These are phyloP conservation scores for Elasticomyces elasticus DNA, from an alignment of 495 filamentous ascomycete genomes.

Conservation along the genomic window DNA sequence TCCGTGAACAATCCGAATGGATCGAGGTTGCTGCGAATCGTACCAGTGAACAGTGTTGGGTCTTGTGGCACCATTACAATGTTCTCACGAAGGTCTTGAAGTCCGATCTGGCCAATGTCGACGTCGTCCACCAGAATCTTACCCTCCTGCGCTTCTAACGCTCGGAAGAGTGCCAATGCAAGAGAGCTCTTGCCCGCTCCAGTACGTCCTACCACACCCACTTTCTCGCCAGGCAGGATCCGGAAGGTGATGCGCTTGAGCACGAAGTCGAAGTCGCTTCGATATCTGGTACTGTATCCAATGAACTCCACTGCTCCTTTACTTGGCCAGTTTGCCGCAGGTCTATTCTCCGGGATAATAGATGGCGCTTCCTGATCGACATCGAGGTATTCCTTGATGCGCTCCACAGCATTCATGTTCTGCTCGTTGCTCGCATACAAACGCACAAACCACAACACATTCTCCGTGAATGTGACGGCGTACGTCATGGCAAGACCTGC, in stretches of 20 bases:
- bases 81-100: slow-evolving; percentile 80
- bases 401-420: slow-evolving; percentile 99
- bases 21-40: slow-evolving; percentile 89
- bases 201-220: slow-evolving; percentile 93
- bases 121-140: slow-evolving; percentile 84
- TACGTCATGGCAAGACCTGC: slow-evolving; percentile 97
- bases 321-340: slow-evolving; percentile 71
- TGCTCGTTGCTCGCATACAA: slow-evolving; percentile 95
- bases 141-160: slow-evolving; percentile 85
- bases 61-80: slow-evolving; percentile 99
- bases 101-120: slow-evolving; percentile 78
- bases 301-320: slow-evolving; percentile 79
- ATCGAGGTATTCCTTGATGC: slow-evolving; percentile 92
- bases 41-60: slow-evolving; percentile 93
- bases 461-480: slow-evolving; percentile 94
- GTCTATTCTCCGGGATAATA: slow-evolving; percentile 68
- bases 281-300: slow-evolving; percentile 80
- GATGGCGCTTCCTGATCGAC: slow-evolving; percentile 85
- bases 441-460: slow-evolving; percentile 91
- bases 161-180: slow-evolving; percentile 89
- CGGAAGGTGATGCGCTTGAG: slow-evolving; percentile 75
- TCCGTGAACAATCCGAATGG: slow-evolving; percentile 88
- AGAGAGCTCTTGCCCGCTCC: slow-evolving; percentile 97
- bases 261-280: slow-evolving; percentile 76
- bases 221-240: slow-evolving; percentile 78